Evolutionary conservation across 164 flowering plant species (phyloP).

Genomic region (Nymphaea thermarum): DNA sequence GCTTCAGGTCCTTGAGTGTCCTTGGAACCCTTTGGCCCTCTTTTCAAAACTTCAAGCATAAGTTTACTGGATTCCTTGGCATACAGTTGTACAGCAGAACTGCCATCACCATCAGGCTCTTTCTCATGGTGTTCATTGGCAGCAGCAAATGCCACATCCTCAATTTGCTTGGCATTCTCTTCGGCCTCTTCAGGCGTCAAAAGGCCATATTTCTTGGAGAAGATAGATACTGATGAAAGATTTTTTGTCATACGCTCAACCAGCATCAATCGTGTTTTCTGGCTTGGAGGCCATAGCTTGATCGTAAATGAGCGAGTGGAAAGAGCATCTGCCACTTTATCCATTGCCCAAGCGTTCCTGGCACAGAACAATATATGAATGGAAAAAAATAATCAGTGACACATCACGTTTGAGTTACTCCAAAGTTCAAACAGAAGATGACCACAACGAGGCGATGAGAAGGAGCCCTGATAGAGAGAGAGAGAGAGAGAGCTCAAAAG

Average conservation of each 20-base stretch:
- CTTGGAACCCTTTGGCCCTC: slow-evolving; percentile 23
- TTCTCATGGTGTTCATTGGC: slow-evolving; percentile 62
- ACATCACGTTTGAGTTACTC: no score
- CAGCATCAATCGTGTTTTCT: slow-evolving; percentile 59
- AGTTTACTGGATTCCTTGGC: slow-evolving; percentile 87
- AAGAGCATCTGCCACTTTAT: slow-evolving; percentile 14
- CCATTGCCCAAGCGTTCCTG: slow-evolving; percentile 16
- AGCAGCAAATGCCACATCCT: slow-evolving; percentile 55
- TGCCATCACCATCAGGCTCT: slow-evolving; percentile 95
- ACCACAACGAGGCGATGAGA: no score
- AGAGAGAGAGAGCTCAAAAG: no score
- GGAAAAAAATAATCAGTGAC: not conserved
- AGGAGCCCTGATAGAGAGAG: no score
- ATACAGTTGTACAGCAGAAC: slow-evolving; percentile 89
- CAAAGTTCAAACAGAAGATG: no score
- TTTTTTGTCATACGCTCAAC: slow-evolving; percentile 74
- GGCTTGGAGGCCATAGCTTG: slow-evolving; percentile 94
- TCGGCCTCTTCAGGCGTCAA: slow-evolving; percentile 58
- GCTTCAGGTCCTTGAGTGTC: slow-evolving; percentile 9
- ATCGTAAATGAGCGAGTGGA: slow-evolving; percentile 40
- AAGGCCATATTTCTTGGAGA: slow-evolving; percentile 63
- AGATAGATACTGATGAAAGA: slow-evolving; percentile 60
- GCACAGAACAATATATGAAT: not conserved
- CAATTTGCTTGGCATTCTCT: slow-evolving; percentile 67
- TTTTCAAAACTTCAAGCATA: slow-evolving; percentile 66